A percentile compares a stretch with the other conserved stretches of the same genome.
These are phyloP conservation scores for Amanita inopinata DNA, from an alignment of 768 basidiomycete genomes.

Conservation along the genomic window DNA sequence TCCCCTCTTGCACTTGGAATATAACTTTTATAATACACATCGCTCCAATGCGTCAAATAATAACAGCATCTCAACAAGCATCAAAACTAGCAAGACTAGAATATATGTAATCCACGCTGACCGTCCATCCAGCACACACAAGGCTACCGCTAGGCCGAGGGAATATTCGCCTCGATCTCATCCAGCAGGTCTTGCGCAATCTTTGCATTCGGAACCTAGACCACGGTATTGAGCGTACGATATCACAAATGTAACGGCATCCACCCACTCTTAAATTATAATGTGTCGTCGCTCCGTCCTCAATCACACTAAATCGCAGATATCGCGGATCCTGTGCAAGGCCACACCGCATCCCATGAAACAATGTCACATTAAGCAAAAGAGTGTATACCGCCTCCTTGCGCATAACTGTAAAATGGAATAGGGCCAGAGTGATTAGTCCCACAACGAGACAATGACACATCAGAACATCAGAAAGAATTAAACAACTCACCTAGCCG, in stretches of 20 bases:
- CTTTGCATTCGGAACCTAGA: conserved; percentile 57
- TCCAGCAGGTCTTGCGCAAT: conserved; percentile 62
- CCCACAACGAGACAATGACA: neutral
- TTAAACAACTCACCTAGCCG: conserved; percentile 44
- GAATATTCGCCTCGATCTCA: conserved; percentile 41
- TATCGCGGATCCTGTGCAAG: conserved; percentile 74
- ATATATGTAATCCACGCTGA: conserved; percentile 2
- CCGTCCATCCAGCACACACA: neutral
- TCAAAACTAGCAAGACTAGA: conserved; percentile 6
- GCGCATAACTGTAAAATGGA: conserved; percentile 54
- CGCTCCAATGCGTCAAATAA: conserved; percentile 3
- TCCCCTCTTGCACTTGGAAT: too few species aligned
- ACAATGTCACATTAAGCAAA: conserved; percentile 65
- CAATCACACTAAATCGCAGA: conserved; percentile 65
- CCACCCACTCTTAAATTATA: conserved; percentile 67
- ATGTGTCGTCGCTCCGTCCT: conserved; percentile 48
- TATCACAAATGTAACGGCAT: conserved; percentile 9
- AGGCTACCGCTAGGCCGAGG: conserved; percentile 20
- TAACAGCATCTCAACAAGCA: too few species aligned
- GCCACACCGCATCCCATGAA: conserved; percentile 67
- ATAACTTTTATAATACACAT: neutral
- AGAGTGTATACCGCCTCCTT: conserved; percentile 76
- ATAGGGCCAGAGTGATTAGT: conserved; percentile 8
- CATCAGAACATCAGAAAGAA: conserved; percentile 5
- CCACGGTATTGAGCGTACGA: conserved; percentile 6